Percentiles rank a stretch among this genome's conserved stretches.
These are phyloP conservation scores for Fragosphaeria purpurea DNA, from an alignment of 2,329 filamentous ascomycete genomes.

Conservation along the genomic window DNA sequence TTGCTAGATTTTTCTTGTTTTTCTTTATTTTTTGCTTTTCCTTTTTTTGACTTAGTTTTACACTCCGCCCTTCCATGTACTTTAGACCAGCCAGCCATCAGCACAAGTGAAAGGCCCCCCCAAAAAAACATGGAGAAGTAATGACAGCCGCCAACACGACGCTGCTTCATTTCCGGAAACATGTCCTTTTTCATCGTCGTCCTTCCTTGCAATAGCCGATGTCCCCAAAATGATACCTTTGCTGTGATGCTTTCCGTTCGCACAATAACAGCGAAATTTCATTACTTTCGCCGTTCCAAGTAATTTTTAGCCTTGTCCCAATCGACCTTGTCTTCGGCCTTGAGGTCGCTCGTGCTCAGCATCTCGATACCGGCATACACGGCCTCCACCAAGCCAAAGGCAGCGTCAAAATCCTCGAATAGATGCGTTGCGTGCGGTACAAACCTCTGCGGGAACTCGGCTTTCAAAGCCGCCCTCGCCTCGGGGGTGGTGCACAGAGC, in stretches of 20 bases:
- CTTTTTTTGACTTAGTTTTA: neutral
- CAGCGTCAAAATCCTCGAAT: constrained; percentile 48
- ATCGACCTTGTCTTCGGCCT: constrained; percentile 33
- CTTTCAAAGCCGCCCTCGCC: constrained; percentile 28
- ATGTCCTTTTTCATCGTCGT: no score
- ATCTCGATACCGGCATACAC: constrained; percentile 47
- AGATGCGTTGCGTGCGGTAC: constrained; percentile 51
- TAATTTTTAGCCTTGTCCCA: constrained; percentile 49
- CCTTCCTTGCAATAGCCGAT: no score
- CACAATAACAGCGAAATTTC: no score
- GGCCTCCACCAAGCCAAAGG: constrained; percentile 48
- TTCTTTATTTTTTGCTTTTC: neutral
- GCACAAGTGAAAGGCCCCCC: no score
- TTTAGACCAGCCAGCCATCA: no score
- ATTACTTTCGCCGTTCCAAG: constrained; percentile 24
- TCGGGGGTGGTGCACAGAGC: constrained; percentile 47
- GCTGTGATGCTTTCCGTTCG: no score
- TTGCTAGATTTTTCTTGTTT: no score
- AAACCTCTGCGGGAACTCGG: constrained; percentile 41
- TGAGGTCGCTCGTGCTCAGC: constrained; percentile 37
- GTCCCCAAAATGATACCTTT: no score
- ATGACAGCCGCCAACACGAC: no score
- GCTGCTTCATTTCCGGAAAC: no score
- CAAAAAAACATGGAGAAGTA: no score
- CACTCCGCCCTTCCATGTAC: no score